Evolutionary conservation across 345 rosid genomes (phyloP).

Genomic region (Carallia pectinifolia): DNA sequence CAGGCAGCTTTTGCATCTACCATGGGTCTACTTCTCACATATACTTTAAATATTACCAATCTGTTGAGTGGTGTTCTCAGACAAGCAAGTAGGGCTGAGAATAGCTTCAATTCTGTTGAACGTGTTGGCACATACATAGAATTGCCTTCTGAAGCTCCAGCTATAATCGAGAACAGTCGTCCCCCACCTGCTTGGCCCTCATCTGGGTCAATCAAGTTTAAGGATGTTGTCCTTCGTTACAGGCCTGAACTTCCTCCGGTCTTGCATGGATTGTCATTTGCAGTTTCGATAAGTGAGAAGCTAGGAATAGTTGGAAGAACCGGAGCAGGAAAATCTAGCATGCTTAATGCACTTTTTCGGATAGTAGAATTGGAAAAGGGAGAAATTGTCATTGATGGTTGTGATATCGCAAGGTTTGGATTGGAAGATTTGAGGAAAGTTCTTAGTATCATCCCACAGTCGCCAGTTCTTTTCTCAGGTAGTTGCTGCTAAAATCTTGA

Average conservation of each 20-base stretch:
- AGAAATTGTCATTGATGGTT: slow-evolving; percentile 81
- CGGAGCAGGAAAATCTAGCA: slow-evolving; percentile 99
- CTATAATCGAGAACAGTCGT: slow-evolving; percentile 66
- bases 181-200: slow-evolving; percentile 99
- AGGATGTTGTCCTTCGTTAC: slow-evolving; percentile 86
- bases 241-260: slow-evolving; percentile 96
- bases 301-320: slow-evolving; percentile 99
- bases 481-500: neutral
- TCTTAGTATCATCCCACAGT: slow-evolving; percentile 95
- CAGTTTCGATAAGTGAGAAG: slow-evolving; percentile 79
- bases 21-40: slow-evolving; percentile 93
- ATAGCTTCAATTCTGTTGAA: slow-evolving; percentile 93
- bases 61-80: slow-evolving; percentile 81
- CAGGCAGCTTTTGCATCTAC: slow-evolving; percentile 29
- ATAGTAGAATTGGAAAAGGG: slow-evolving; percentile 92
- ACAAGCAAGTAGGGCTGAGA: slow-evolving; percentile 97
- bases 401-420: slow-evolving; percentile 76
- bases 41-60: slow-evolving; percentile 82
- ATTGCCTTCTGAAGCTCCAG: slow-evolving; percentile 86
- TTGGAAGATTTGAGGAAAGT: slow-evolving; percentile 82
- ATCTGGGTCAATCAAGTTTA: slow-evolving; percentile 82
- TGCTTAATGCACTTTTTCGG: slow-evolving; percentile 88
- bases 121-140: slow-evolving; percentile 85
- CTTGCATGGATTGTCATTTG: slow-evolving; percentile 76
- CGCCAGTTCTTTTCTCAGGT: slow-evolving; percentile 99